phyloP scores from a whole-genome alignment of 2,329 filamentous ascomycete genomes.

The Lecanoromycetidae sp. region DNA sequence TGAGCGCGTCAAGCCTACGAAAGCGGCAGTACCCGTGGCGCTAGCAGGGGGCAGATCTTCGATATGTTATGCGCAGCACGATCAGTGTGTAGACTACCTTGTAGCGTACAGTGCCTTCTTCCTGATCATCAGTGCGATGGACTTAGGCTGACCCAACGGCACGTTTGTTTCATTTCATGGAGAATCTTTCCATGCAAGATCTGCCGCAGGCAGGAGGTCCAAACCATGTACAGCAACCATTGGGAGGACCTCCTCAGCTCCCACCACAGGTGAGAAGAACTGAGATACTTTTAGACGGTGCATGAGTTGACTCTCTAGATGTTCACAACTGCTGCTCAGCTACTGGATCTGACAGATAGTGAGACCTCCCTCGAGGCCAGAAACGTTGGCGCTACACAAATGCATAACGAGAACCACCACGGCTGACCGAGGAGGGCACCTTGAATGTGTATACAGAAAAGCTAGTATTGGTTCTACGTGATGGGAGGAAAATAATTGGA shows the following conservation, averaged over 20 bases:
- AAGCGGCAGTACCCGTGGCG: conserved; percentile 2
- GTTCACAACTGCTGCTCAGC: conserved; percentile 94
- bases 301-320: conserved; percentile 48
- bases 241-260: conserved; percentile 35
- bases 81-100: not conserved
- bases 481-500: conserved; percentile 87
- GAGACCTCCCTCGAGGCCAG: conserved; percentile 35
- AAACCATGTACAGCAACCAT: conserved; percentile 19
- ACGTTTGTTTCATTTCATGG: conserved; percentile 17
- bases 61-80: not conserved
- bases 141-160: not conserved
- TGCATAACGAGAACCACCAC: not conserved
- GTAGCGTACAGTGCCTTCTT: not conserved
- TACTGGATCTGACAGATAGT: conserved; percentile 96
- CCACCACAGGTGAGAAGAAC: conserved; percentile 22
- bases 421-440: conserved; percentile 11
- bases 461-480: conserved; percentile 77
- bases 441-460: conserved; percentile 54
- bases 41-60: not conserved
- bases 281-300: not conserved
- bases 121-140: not conserved
- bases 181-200: conserved; percentile 23
- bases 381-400: not conserved
- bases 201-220: conserved; percentile 15
- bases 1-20: not conserved